These are phyloP conservation scores for Kockiozyma suomiensis DNA, from an alignment of 805 yeast species.

Conservation along the genomic window DNA sequence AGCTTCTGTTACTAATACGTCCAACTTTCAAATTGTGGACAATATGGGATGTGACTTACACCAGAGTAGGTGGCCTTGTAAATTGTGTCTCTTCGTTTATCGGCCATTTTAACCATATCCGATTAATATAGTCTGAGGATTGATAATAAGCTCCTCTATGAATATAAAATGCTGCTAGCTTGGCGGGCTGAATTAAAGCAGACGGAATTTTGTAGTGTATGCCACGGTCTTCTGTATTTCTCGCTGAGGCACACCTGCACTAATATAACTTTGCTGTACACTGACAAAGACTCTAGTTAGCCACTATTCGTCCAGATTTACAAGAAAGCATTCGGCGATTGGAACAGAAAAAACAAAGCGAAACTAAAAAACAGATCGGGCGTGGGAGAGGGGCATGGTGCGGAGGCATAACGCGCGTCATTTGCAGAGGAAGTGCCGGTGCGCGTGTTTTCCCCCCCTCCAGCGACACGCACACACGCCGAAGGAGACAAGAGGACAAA, in stretches of 20 bases:
- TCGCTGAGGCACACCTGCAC: background rate
- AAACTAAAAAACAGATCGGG: background rate
- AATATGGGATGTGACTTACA: conserved; percentile 31
- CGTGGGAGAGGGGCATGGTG: background rate
- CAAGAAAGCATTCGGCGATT: no score
- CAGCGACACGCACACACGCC: no score
- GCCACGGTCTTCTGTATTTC: background rate
- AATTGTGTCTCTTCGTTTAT: conserved; percentile 36
- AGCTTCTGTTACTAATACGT: no score
- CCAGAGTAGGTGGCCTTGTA: conserved; percentile 51
- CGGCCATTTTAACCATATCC: conserved; percentile 21
- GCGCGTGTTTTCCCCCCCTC: no score
- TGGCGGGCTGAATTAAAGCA: background rate
- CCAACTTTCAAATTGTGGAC: background rate
- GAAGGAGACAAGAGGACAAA: no score
- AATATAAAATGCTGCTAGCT: background rate
- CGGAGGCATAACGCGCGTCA: background rate
- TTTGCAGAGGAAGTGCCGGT: no score
- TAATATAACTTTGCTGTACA: background rate
- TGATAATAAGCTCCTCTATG: background rate
- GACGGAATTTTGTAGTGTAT: background rate
- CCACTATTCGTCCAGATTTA: no score
- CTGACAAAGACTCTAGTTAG: no score
- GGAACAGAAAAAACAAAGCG: background rate
- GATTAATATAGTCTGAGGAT: background rate